Evolutionary conservation across 768 basidiomycete genomes (phyloP), one percentile per base, ranked within the genome.

Genomic region (Coprinellus aureogranulatus): DNA sequence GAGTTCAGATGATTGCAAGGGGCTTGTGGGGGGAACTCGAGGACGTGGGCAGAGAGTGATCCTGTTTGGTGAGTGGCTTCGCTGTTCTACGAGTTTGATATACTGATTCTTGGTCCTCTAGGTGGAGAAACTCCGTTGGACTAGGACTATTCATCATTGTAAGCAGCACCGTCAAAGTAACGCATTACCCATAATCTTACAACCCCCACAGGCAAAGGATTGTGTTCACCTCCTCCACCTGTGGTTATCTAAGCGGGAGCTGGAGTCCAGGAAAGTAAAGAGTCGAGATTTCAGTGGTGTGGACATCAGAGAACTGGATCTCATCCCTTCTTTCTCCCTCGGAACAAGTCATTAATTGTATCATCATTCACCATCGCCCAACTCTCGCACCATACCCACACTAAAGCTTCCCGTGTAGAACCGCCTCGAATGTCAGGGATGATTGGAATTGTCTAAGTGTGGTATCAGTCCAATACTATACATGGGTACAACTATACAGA

Each of bases 11-110:
- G 52, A 75, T 80, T 0, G 63, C 84, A 61, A 74, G 75, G 31
- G 74, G 82, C 8, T 74, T 82, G 0, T 79, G 79, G 75, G 77
- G n/a, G 81, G 18, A 85, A 85, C 23, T 81, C 83, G 23, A 76
- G 77, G 50, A 77, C 78, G n/a, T 88, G 87, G 83, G 76, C 80
- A 3, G 82, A 83, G 61, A 78, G 79, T 44, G 89, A 90, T 68
- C 89, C 89, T 14, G 85, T 90, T 16, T 91, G 89, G 89, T 86
- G 53, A 12, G n/a, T n/a, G n/a, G n/a, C n/a, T n/a, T n/a, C n/a
- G n/a, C n/a, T n/a, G n/a, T n/a, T n/a, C n/a, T n/a, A n/a, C n/a
- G n/a, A n/a, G n/a, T n/a, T n/a, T n/a, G n/a, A n/a, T n/a, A n/a
- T n/a, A n/a, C n/a, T 14, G 34, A 34, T 34, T 34, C 34, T 28